Evolutionary conservation across 768 basidiomycete genomes (phyloP), one percentile per base, ranked within the genome.

Genomic region (Sutorius australiensis): DNA sequence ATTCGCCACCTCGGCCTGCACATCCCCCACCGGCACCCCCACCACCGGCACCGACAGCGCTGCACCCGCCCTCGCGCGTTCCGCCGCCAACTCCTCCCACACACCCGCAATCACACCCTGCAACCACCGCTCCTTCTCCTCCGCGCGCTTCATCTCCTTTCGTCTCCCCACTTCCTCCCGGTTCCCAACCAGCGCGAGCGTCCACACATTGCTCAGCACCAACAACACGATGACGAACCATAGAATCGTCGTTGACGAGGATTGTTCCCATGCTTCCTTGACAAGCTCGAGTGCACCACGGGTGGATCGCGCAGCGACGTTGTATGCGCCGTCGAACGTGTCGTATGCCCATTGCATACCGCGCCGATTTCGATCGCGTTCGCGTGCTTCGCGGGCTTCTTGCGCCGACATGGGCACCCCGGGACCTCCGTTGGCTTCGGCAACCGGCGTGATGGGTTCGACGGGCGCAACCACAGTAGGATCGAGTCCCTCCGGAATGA

Each of bases 271-370:
- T 0, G 83, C 83, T 62, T 93, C 91, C 48, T 71, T 74, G 52
- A 93, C 74, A 39, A 93, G 83, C 73, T 92, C 91, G 54, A 92
- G 64, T 24, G 87, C 86, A 17, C 82, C 88, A 42, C 70, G 75
- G 39, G 87, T 80, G 55, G 87, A 89, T 64, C 82, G 81, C 62
- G 72, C 74, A 30, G 82, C 89, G 55, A 93, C 90, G 57, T 80
- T 76, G 55, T 73, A 78, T 2, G 91, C 85, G 10, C 89, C 91
- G 30, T 84, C 85, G 67, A 89, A 79, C 43, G 91, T 93, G 59
- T 93, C 91, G 73, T 83, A 89, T 3, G 90, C 90, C 91, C 91
- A 93, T 62, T 93, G 91, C 57, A 92, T 71, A 0, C 83, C 83
- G 16, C 88, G 86, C 53, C 76, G 79, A 55, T 84, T 83, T 14